Base-by-base conservation (phyloP, 129 eudicot species). In the Escallonia rubra region DNA sequence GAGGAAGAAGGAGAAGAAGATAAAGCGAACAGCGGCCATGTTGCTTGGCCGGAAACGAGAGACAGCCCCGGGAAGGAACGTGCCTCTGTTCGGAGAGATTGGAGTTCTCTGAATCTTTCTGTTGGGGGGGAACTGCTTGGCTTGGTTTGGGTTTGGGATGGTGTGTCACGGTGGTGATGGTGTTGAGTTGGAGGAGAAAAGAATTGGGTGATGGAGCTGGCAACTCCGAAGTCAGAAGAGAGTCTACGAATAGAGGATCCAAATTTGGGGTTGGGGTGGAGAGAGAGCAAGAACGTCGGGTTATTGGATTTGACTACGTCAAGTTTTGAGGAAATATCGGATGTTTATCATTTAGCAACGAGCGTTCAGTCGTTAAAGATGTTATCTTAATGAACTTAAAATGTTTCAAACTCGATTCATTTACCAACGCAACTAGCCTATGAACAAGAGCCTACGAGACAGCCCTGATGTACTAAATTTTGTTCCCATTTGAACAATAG, bases 21-120 rank as follows among this genome's bases (percentile, higher is more conserved):
- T 71, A 43, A 66, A 61, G 13, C 74, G 71, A 78, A 78, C 84
- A 69, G 87, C 77, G 77, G 84, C 83, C 80, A 76, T 83, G 81
- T 59, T 58, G 49, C 41, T 58, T 53, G 12, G 70, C 70, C 51
- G 52, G 57, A 42, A 51, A 54, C 34, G 13, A 44, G 66, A 44
- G 60, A 62, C 64, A 59, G 68, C 68, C 57, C 59, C 75, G 61
- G 68, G 55, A 55, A 63, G 60, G 46, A 64, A 63, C 56, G 55
- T 57, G 83, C 74, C 67, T 75, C 74, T 68, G 79, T 68, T 65
- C 65, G 42, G 63, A 56, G 68, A 75, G 67, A 47, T 42, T 52
- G 66, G 45, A 58, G 52, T 40, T 78, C 54, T 73, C 82, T 61
- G 70, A 59, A 52, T 61, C 57, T 65, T 69, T 67, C 48, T 45